Evolutionary conservation across 2,329 filamentous ascomycete species (phyloP), one percentile per base, ranked within the genome.

Genomic region (Apiospora marii): DNA sequence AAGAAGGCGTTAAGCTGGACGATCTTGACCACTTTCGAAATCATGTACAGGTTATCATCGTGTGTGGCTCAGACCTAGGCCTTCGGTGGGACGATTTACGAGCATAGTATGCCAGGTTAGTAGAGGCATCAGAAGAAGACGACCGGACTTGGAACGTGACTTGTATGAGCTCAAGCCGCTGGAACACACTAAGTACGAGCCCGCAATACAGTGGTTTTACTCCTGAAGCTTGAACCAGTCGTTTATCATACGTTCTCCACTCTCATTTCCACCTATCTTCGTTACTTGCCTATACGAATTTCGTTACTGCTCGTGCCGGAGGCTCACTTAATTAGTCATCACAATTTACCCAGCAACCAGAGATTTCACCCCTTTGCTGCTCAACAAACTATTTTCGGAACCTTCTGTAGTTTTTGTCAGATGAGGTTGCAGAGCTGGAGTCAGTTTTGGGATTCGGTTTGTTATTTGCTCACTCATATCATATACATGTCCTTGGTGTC

Each of bases 11-110:
- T 30, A 75, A 75, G 69, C 71, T 77, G 16, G n/a, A 74, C 48
- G 46, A 73, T 67, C 27, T 74, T 34, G 53, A 75, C 44, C 61
- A 75, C 43, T 77, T 77, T 69, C 49, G 75, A 68, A 72, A 69
- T 67, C 71, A 77, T 71, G 73, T 75, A 27, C 43, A 75, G 51
- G 58, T 68, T 44, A 49, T 74, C 67, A 71, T 75, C 43, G 72
- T 27, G 67, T 76, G 4, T 46, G 22, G 51, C 74, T 75, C 13
- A 51, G 71, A 69, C 58, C 70, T 24, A 37, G 53, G 53, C 10
- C 1, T n/a, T 61, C 30, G 30, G 30, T 22, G 19, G 30, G 53
- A 12, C 37, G 19, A 61, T 37, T 61, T 22, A 61, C 53, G n/a
- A 51, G n/a, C 34, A 58, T 30, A 58, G 30, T 61, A 61, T 61